A percentile compares a stretch with the other conserved stretches of the same genome.
phyloP scores from a whole-genome alignment of 2,329 filamentous ascomycete genomes.

The Aspergillus alliaceus region DNA sequence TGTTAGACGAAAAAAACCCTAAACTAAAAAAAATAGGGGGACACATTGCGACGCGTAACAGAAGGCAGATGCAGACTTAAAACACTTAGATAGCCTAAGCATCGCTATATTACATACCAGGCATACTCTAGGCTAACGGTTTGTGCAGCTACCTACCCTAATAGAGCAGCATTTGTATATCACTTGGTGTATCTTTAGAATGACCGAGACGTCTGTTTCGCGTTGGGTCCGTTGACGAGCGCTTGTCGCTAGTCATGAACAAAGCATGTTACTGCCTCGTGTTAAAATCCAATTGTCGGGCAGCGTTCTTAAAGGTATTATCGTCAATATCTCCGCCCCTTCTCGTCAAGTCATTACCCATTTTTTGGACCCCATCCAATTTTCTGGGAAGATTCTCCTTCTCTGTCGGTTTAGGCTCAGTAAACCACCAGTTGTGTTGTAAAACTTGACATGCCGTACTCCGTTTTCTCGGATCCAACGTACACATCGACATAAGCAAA shows the following conservation, averaged over 20 bases:
- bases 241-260: neutral
- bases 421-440: slow-evolving; percentile 81
- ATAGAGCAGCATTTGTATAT: neutral
- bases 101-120: neutral
- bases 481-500: slow-evolving; percentile 79
- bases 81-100: neutral
- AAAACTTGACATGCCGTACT: slow-evolving; percentile 76
- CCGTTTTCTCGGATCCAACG: slow-evolving; percentile 81
- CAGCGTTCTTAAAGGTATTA: slow-evolving; percentile 67
- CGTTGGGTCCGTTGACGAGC: neutral
- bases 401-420: slow-evolving; percentile 77
- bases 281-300: slow-evolving; percentile 79
- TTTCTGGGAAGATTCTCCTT: slow-evolving; percentile 81
- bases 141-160: neutral
- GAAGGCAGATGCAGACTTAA: too few species aligned
- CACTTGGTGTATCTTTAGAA: neutral
- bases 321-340: slow-evolving; percentile 71
- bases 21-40: too few species aligned
- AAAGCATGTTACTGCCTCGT: slow-evolving; percentile 24
- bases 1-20: too few species aligned
- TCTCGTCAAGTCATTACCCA: slow-evolving; percentile 79
- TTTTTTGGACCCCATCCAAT: slow-evolving; percentile 68
- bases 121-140: neutral
- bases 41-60: too few species aligned
- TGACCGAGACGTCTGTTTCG: neutral